A percentile compares a stretch with the other conserved stretches of the same genome.
phyloP scores from a whole-genome alignment of 371 early-diverging fungal genomes.

The Saksenaea vasiformis region DNA sequence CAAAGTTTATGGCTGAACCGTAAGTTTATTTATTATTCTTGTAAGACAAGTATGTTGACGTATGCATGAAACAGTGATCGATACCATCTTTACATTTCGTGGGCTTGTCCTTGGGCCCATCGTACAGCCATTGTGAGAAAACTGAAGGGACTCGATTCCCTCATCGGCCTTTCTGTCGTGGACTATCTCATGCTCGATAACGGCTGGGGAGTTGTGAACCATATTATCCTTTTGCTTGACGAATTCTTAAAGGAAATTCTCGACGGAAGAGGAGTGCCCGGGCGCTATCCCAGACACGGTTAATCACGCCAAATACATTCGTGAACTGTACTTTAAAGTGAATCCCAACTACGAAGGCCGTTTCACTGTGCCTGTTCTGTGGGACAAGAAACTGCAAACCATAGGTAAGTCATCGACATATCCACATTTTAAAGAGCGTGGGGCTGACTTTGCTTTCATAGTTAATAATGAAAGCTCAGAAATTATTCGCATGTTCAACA shows the following conservation, averaged over 20 bases:
- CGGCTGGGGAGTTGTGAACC: conserved; percentile 62
- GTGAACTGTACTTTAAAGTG: conserved; percentile 91
- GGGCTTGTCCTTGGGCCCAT: conserved; percentile 94
- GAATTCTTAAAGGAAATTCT: conserved; percentile 59
- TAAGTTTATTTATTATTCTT: conserved; percentile 29
- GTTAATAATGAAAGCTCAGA: conserved; percentile 97
- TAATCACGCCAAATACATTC: conserved; percentile 69
- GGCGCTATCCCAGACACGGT: conserved; percentile 82
- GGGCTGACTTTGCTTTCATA: conserved; percentile 9
- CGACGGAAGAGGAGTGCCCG: conserved; percentile 66
- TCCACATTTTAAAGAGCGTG: not conserved
- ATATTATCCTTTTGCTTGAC: not conserved
- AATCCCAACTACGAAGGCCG: conserved; percentile 76
- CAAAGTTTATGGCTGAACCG: conserved; percentile 78
- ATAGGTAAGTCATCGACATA: conserved; percentile 56
- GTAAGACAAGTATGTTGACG: not conserved
- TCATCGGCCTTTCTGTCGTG: conserved; percentile 84
- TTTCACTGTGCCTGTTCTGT: conserved; percentile 88
- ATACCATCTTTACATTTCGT: conserved; percentile 77
- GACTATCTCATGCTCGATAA: conserved; percentile 77
- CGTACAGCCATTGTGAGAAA: conserved; percentile 84
- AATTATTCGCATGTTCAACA: conserved; percentile 94
- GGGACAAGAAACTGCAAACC: conserved; percentile 91
- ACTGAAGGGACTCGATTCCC: conserved; percentile 82
- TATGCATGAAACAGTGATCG: conserved; percentile 50